Evolutionary conservation across 2,329 filamentous ascomycete species (phyloP), one percentile per base, ranked within the genome.

Genomic region (Sordariomycetes sp.): DNA sequence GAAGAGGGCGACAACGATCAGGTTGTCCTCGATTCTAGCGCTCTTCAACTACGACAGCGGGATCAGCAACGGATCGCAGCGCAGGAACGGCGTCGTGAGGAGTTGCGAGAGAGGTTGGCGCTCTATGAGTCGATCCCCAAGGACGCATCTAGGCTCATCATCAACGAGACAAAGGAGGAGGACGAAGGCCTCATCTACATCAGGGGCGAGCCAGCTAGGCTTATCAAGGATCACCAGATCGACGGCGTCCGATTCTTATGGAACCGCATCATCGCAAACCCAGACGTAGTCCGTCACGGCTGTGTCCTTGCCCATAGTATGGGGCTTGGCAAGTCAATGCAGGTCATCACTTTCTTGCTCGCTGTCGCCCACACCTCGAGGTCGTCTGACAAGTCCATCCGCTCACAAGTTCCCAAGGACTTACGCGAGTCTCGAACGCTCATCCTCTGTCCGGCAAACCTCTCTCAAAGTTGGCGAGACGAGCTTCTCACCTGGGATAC

Each of bases 321-420:
- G 90, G 91, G 91, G 1, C 72, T 96, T 2, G 90, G 90, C 17
- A 96, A 96, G 72, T 95, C 90, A 0, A 90, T 95, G 85, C 90
- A 96, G 71, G 81, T 90, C 6, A 89, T 96, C 59, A 87, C 89
- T 0, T 73, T 96, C n/a, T 77, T 96, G 6, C 78, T 87, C 17
- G 84, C 88, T 0, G 80, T 96, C 60, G 76, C 83, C 4, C 79
- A 88, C 62, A 81, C 89, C 2, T 76, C 82, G 3, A 66, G 67
- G 22, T 91, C 87, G 0, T 34, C 67, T 0, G 79, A 90, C 57
- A 68, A 71, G 0, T 67, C 72, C 0, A 71, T 92, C 6, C 70
- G 69, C 2, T 72, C 73, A 0, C 89, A 95, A 66, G 79, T 96
- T 35, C 90, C 91, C 0, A 60, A 75, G 13, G 73, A 79, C 42